A percentile compares a stretch with the other conserved stretches of the same genome.
These are phyloP conservation scores for Cyclotella cryptica DNA, from an alignment of 108 stramenopile genomes.

Conservation along the genomic window DNA sequence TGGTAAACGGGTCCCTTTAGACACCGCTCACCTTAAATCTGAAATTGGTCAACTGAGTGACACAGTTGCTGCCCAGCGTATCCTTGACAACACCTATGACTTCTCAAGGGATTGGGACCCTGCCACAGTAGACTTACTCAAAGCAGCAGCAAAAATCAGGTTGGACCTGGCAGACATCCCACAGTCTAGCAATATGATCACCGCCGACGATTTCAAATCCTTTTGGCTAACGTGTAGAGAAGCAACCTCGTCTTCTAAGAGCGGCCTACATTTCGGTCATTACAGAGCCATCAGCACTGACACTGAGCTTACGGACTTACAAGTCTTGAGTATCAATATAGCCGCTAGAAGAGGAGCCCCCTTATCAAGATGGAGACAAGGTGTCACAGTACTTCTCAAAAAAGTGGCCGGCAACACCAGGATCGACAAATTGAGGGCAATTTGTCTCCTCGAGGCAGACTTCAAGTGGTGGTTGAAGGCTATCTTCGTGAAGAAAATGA, in stretches of 20 bases:
- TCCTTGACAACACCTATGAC: neutral
- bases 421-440: too few relatives aligned
- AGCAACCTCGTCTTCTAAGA: neutral
- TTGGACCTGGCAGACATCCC: neutral
- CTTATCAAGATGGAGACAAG: neutral
- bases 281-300: neutral
- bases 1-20: too few relatives aligned
- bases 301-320: too few relatives aligned
- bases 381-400: neutral
- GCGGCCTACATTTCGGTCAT: too few relatives aligned
- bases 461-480: neutral
- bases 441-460: neutral
- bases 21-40: neutral
- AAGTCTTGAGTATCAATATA: too few relatives aligned
- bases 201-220: neutral
- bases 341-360: too few relatives aligned
- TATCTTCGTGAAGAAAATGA: neutral
- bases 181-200: neutral
- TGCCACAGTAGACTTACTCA: neutral
- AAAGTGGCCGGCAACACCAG: neutral
- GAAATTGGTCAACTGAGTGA: slow-evolving; percentile 13
- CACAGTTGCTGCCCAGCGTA: neutral
- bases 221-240: too few relatives aligned
- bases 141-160: neutral
- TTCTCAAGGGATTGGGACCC: neutral